Conservation (phyloP, 768 basidiomycete species). For the Lentinus brumalis region DNA sequence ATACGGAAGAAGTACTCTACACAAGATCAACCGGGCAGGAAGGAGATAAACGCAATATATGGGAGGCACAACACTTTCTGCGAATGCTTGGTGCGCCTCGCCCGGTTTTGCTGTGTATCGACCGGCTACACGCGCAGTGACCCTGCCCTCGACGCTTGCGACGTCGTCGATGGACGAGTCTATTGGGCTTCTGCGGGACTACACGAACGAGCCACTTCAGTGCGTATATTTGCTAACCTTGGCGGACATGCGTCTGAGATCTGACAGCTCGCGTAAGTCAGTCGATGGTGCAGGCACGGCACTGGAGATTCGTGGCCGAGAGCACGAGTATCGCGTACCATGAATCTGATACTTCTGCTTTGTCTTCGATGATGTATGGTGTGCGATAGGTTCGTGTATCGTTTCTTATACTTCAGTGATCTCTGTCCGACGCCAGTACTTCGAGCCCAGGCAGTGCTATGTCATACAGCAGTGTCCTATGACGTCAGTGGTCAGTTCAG, state of each 20-base stretch:
- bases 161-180: no score
- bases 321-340: not conserved
- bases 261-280: no score
- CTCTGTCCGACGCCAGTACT: no score
- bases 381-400: not conserved
- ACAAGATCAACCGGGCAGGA: slow-evolving; percentile 68
- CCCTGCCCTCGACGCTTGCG: no score
- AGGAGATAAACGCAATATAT: slow-evolving; percentile 85
- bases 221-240: not conserved
- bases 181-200: no score
- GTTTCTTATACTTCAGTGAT: no score
- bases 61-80: no score
- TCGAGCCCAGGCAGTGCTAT: no score
- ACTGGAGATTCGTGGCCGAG: slow-evolving; percentile 55
- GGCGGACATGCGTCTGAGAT: no score
- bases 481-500: slow-evolving; percentile 9
- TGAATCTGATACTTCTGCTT: not conserved
- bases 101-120: not conserved
- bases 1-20: slow-evolving; percentile 66
- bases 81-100: slow-evolving; percentile 78
- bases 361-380: not conserved
- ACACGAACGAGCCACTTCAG: no score
- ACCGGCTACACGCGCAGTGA: no score
- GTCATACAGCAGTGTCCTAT: not conserved
- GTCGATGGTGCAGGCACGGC: no score